Evolutionary conservation across 2,329 filamentous ascomycete genomes (phyloP), one percentile per base, ranked within the genome.

Genomic region (Trichoderma polysporum): DNA sequence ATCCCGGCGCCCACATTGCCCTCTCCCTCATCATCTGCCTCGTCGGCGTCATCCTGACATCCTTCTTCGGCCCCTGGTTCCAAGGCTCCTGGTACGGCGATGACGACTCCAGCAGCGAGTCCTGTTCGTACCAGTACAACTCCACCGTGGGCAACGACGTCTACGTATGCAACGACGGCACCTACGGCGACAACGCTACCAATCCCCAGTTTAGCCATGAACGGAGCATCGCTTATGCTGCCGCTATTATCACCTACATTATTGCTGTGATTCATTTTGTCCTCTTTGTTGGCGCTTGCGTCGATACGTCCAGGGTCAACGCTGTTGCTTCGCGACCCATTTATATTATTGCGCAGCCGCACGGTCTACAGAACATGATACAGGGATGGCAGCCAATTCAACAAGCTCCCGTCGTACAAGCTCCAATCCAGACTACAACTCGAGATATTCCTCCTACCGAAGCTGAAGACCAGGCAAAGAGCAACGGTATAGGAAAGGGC

Each of bases 1-100:
- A 81, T 57, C 80, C 82, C 0, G 81, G 79, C 33, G 78, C 77
- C 22, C 80, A 83, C 59, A 78, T 84, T 41, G 79, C 73, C 60
- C 56, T 81, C 17, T 79, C 78, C 41, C 79, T 84, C 2, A 56
- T 82, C 68, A 73, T 83, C 64, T 82, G 78, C 76, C 70, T 83
- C 8, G 68, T 72, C 31, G 73, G 74, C n/a, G 53, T 73, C 27
- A 39, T 74, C 12, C 68, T 76, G 1, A 73, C 74, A 22, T 72
- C 69, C 45, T 45, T 76, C 37, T 68, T 75, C 50, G 66, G 59
- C 71, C 47, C 71, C 69, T 60, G n/a, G 59, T 37, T 53, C 19
- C 17, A 52, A 35, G 33, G 31, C 41, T 8, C 60, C 69, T 39
- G 60, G 60, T 49, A 69, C 57, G 66, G 68, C 61, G 29, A 65